Percentiles rank a stretch among this genome's conserved stretches.
These are phyloP conservation scores for Hepatocystis sp. DNA, from an alignment of 169 alveolate species.

Conservation along the genomic window DNA sequence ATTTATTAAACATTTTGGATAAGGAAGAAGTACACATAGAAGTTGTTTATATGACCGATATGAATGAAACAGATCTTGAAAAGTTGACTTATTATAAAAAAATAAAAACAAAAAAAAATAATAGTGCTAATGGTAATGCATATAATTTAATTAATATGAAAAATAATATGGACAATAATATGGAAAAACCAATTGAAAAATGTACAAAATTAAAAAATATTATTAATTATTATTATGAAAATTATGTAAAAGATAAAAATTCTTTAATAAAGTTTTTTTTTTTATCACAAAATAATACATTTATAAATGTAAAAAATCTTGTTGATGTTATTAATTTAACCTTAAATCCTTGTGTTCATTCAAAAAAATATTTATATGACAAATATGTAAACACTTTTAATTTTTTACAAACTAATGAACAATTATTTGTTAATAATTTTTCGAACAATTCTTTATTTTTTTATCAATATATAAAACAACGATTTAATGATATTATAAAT, in stretches of 20 bases:
- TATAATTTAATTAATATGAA: no score
- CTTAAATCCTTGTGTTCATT: constrained; percentile 40
- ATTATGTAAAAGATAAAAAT: constrained; percentile 30
- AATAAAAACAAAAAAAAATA: constrained; percentile 10
- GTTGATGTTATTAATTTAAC: constrained; percentile 69
- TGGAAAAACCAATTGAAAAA: background rate
- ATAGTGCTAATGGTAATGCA: constrained; percentile 3
- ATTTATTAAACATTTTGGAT: no score
- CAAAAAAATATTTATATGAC: constrained; percentile 38
- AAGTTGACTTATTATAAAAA: no score
- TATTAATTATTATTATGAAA: constrained; percentile 54
- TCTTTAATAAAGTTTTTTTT: constrained; percentile 28
- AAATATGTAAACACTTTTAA: constrained; percentile 27
- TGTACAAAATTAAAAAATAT: constrained; percentile 25
- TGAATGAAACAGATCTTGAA: constrained; percentile 46
- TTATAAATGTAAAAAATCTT: constrained; percentile 51
- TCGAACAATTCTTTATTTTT: background rate
- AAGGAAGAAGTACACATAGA: background rate
- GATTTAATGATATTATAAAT: background rate
- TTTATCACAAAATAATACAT: constrained; percentile 46
- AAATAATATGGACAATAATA: background rate
- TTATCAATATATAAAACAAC: constrained; percentile 20
- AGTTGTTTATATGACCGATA: constrained; percentile 5
- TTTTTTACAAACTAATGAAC: constrained; percentile 18
- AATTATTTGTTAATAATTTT: constrained; percentile 18